These are phyloP conservation scores for Fraxinus albicans DNA, from an alignment of 305 asterid species.

Conservation along the genomic window DNA sequence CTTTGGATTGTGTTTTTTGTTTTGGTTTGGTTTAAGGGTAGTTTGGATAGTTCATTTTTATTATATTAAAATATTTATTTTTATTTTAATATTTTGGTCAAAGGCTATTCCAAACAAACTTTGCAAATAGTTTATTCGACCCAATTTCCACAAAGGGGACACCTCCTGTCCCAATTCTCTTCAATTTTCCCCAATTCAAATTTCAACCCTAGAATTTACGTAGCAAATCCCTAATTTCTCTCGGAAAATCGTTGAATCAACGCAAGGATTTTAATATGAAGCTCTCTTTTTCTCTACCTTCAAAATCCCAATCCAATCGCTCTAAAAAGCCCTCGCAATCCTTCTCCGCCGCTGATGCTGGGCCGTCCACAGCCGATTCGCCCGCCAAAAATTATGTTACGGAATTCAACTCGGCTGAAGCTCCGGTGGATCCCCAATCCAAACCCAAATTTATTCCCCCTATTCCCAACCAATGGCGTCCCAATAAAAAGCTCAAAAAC, in stretches of 20 bases:
- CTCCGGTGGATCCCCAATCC: slow-evolving; percentile 27
- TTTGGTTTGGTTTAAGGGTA: too few species aligned
- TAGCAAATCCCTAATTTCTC: background rate
- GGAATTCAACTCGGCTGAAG: slow-evolving; percentile 56
- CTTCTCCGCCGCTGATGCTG: slow-evolving; percentile 20
- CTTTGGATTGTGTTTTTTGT: too few species aligned
- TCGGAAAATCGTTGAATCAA: background rate
- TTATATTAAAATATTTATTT: too few species aligned
- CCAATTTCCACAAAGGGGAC: too few species aligned
- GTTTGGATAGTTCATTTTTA: too few species aligned
- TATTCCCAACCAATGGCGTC: slow-evolving; percentile 60
- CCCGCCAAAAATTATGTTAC: slow-evolving; percentile 40
- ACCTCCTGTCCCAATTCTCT: background rate
- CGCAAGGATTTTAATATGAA: slow-evolving; percentile 32
- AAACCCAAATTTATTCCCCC: slow-evolving; percentile 51
- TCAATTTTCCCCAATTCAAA: background rate
- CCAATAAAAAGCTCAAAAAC: slow-evolving; percentile 66
- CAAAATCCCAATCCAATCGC: slow-evolving; percentile 53
- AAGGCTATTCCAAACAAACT: too few species aligned
- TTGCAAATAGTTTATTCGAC: too few species aligned
- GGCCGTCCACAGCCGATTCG: slow-evolving; percentile 9
- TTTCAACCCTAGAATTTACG: background rate
- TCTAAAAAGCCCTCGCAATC: slow-evolving; percentile 32
- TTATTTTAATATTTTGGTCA: too few species aligned
- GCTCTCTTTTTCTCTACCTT: slow-evolving; percentile 55